Percentiles rank a stretch among this genome's conserved stretches.
Conservation (phyloP, 2,329 filamentous ascomycete species). For the Teratosphaeria epicoccoides region DNA sequence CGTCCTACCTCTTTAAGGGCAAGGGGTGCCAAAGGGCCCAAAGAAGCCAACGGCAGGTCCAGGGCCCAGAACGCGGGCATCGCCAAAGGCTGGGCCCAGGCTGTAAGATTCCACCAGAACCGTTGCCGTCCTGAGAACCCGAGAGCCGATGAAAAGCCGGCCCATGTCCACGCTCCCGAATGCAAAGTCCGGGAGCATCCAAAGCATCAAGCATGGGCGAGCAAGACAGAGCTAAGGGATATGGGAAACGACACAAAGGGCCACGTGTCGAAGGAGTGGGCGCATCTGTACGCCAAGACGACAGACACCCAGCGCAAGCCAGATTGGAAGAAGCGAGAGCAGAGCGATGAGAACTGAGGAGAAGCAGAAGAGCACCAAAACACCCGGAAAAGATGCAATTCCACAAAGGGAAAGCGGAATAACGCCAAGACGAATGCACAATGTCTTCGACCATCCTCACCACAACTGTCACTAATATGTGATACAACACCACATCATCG, state of each 20-base stretch:
- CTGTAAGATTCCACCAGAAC: background rate
- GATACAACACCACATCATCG: background rate
- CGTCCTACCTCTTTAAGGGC: background rate
- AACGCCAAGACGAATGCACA: background rate
- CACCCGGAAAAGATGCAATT: background rate
- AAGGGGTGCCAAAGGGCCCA: background rate
- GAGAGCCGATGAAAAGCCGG: too few species aligned
- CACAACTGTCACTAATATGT: background rate
- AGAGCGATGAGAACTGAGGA: background rate
- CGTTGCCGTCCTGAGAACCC: background rate
- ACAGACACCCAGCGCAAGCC: background rate
- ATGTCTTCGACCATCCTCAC: background rate
- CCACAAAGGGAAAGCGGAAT: background rate
- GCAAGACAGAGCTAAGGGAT: background rate
- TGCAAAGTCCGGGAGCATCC: background rate
- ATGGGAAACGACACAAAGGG: background rate
- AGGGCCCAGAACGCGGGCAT: background rate
- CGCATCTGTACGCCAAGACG: background rate
- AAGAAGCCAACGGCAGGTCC: background rate
- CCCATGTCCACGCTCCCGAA: background rate
- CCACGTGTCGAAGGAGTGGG: background rate
- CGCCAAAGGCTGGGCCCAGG: background rate
- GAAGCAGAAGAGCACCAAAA: background rate
- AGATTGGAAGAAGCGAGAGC: background rate
- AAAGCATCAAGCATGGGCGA: background rate